Base-by-base conservation (phyloP, 768 basidiomycete genomes). In the Astraeus odoratus region DNA sequence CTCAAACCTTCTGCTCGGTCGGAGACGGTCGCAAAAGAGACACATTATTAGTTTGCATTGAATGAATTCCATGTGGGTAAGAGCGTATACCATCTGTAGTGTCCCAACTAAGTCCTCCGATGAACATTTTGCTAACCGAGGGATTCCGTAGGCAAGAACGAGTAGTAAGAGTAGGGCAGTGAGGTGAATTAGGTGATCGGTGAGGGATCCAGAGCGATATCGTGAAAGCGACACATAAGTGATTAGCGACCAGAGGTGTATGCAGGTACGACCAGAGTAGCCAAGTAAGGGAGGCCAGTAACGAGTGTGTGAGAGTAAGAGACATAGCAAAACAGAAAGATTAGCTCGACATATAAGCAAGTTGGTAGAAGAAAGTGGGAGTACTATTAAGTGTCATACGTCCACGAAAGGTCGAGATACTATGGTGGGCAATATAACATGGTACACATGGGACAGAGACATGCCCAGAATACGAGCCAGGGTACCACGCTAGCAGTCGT, bases 91-190 rank as follows among this genome's bases (percentile, higher is more conserved):
- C 88, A 73, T 90, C 88, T 69, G 83, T 86, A 60, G 88, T 91
- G 61, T 89, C 86, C 88, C 88, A 91, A 70, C 83, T 90, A 53
- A 91, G 74, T 58, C 88, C 88, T 56, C 88, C 88, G 64, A 91
- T 81, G 72, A 91, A 91, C 76, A 91, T 81, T 75, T 91, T 91
- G 66, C 88, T 90, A 77, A 58, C 58, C 52, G 59, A 51, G 36
- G 22, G 49, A 44, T 44, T 59, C 53, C 54, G 35, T 38, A 48
- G 46, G 48, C 43, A 56, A 56, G 52, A 43, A 59, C 49, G 54
- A 56, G 38, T 33, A 58, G 56, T 39, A 59, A 39, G 52, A 49
- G 54, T 52, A 54, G 29, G 53, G 39, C 48, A 54, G 54, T 41
- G 39, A 29, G 18, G 39, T 41, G 46, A 56, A 59, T 23, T 54